phyloP scores from a whole-genome alignment of 1,139 yeast species.

The Arxiozyma bovina region DNA sequence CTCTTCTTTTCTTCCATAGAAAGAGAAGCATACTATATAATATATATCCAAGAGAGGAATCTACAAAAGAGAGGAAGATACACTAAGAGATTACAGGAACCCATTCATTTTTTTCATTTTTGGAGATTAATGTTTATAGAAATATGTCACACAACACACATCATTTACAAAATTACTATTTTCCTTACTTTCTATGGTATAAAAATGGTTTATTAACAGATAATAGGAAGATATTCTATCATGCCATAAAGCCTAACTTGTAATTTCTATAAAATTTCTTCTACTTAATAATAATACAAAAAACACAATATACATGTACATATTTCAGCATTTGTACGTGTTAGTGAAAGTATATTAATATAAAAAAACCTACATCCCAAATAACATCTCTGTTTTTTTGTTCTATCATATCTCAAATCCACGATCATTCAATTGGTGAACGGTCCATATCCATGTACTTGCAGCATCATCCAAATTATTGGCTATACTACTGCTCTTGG shows the following conservation, averaged over 20 bases:
- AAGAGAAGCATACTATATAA: no score
- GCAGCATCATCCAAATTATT: conserved; percentile 54
- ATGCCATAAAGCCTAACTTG: neutral
- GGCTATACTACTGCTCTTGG: conserved; percentile 52
- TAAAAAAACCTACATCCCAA: neutral
- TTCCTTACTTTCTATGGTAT: neutral
- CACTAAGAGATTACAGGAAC: neutral
- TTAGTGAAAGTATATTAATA: neutral
- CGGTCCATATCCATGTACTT: conserved; percentile 80
- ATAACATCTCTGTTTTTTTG: no score
- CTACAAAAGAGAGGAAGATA: neutral
- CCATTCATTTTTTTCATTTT: neutral
- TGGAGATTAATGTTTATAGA: neutral
- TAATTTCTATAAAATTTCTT: neutral
- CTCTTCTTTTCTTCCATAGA: neutral
- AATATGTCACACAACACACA: neutral
- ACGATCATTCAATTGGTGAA: conserved; percentile 48
- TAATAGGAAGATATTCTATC: no score
- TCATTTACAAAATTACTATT: no score
- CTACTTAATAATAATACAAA: neutral
- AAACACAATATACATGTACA: neutral
- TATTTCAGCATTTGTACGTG: neutral
- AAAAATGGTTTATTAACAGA: neutral
- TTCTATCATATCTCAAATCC: conserved; percentile 31
- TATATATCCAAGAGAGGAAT: neutral